Percentiles rank a stretch among this genome's conserved stretches.
Evolutionary conservation across 768 basidiomycete species (phyloP).

Genomic region (Trametes cinnabarina): DNA sequence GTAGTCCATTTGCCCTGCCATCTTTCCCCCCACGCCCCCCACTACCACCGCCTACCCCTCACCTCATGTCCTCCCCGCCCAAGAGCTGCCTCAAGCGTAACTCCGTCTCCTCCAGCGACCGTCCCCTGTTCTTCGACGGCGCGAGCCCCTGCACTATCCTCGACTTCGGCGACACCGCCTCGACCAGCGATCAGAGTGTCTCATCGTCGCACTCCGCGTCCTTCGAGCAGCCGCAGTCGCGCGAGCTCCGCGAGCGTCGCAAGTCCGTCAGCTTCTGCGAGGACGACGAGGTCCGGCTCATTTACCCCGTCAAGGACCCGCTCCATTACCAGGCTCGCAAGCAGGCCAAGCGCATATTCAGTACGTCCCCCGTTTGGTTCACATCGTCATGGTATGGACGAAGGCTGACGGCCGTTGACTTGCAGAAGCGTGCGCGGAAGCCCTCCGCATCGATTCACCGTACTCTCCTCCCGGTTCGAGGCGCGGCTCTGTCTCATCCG

Average conservation of each 20-base stretch:
- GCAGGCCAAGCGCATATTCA: conserved; percentile 14
- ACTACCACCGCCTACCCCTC: neutral
- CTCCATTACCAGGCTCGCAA: conserved; percentile 5
- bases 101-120: conserved; percentile 1
- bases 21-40: neutral
- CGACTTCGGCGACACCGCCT: neutral
- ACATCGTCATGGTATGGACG: neutral
- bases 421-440: conserved; percentile 11
- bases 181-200: neutral
- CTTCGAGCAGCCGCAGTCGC: neutral
- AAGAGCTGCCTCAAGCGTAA: conserved; percentile 18
- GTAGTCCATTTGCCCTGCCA: too few relatives aligned
- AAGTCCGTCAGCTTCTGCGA: conserved; percentile 18
- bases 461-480: neutral
- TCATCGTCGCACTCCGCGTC: neutral
- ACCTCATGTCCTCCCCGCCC: conserved; percentile 7
- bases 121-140: neutral
- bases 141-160: neutral
- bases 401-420: neutral
- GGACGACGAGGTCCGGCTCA: conserved; percentile 12
- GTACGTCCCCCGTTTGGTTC: neutral
- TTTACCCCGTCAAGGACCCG: conserved; percentile 6
- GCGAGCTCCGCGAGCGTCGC: neutral
- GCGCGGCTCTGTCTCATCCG: neutral
- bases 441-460: conserved; percentile 4